Percentiles rank a stretch among this genome's conserved stretches.
These are phyloP conservation scores for Fusarium piperis DNA, from an alignment of 2,329 filamentous ascomycete genomes.

Conservation along the genomic window DNA sequence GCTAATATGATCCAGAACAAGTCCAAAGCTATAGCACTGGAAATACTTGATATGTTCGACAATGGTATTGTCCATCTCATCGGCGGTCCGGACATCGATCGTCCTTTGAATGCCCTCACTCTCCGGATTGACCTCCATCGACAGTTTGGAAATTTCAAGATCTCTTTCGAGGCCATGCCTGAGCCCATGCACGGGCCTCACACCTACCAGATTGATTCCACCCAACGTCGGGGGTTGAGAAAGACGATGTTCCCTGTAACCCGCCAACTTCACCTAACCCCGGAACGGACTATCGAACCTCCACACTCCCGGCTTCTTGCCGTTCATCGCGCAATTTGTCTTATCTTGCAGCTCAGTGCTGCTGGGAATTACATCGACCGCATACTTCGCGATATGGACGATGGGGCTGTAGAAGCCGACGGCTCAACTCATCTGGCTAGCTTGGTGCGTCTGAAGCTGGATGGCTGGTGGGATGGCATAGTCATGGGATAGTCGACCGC, in stretches of 20 bases:
- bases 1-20: neutral
- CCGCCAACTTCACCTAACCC: neutral
- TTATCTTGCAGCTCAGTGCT: neutral
- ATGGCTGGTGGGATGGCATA: slow-evolving; percentile 1
- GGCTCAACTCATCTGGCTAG: neutral
- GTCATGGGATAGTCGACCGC: neutral
- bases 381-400: neutral
- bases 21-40: neutral
- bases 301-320: neutral
- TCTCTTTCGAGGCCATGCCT: neutral
- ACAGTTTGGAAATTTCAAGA: neutral
- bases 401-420: neutral
- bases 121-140: neutral
- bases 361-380: slow-evolving; percentile 4
- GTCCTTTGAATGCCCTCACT: neutral
- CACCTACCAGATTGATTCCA: neutral
- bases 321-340: neutral
- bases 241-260: neutral
- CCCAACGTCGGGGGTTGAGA: neutral
- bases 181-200: neutral
- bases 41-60: neutral
- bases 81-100: neutral
- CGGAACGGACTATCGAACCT: neutral
- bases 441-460: neutral
- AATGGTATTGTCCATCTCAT: neutral